A percentile compares a stretch with the other conserved stretches of the same genome.
phyloP scores from a whole-genome alignment of 129 eudicot species.

The Chrysanthemum seticuspe region DNA sequence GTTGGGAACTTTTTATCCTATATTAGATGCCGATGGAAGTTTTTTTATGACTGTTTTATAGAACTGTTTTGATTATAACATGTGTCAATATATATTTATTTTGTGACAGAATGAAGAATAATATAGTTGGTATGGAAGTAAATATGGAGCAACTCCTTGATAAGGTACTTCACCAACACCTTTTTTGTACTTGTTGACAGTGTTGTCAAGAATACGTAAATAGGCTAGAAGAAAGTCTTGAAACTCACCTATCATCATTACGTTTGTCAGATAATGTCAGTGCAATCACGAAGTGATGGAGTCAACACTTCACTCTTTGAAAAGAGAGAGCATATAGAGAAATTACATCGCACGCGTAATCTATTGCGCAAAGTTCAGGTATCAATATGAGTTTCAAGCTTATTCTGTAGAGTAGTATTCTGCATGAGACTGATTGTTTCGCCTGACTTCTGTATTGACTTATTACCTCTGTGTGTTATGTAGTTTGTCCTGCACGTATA shows the following conservation, averaged over 20 bases:
- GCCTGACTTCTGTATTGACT: neutral
- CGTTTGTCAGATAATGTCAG: slow-evolving; percentile 72
- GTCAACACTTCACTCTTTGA: slow-evolving; percentile 89
- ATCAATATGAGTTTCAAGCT: slow-evolving; percentile 19
- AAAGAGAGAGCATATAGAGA: slow-evolving; percentile 94
- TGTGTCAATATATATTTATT: neutral
- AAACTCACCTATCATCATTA: slow-evolving; percentile 20
- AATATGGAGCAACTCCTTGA: slow-evolving; percentile 97
- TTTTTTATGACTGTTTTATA: slow-evolving; percentile 8
- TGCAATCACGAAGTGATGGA: slow-evolving; percentile 97
- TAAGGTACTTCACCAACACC: slow-evolving; percentile 51
- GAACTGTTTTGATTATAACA: slow-evolving; percentile 13
- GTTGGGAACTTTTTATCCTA: slow-evolving; percentile 1
- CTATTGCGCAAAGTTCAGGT: slow-evolving; percentile 98
- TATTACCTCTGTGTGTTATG: slow-evolving; percentile 3
- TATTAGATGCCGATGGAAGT: slow-evolving; percentile 8
- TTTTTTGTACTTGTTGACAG: slow-evolving; percentile 13
- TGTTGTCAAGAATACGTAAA: slow-evolving; percentile 22
- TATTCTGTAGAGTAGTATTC: neutral
- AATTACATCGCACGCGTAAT: slow-evolving; percentile 90
- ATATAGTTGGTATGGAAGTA: slow-evolving; percentile 92
- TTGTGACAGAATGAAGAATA: slow-evolving; percentile 83
- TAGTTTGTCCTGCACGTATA: neutral
- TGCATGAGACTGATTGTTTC: neutral
- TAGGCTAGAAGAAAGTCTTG: slow-evolving; percentile 15